Percentiles rank a stretch among this genome's conserved stretches.
Evolutionary conservation across 768 basidiomycete genomes (phyloP).

Genomic region (Podaxis mareebaensis): DNA sequence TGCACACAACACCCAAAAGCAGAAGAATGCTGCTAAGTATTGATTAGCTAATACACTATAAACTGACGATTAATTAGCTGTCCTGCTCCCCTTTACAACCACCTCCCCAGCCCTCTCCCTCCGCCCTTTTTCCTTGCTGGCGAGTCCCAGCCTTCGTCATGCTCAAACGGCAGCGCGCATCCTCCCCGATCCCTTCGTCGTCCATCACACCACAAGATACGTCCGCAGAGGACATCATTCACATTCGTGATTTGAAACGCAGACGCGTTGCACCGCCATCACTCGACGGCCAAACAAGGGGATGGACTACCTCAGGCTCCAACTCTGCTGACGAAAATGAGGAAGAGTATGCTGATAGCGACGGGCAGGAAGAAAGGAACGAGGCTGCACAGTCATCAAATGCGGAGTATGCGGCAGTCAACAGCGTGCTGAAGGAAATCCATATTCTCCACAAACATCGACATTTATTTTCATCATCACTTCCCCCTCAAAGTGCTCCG

Average conservation of each 20-base stretch:
- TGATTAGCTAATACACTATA: constrained; percentile 15
- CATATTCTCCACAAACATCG: constrained; percentile 71
- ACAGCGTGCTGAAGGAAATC: constrained; percentile 67
- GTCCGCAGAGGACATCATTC: constrained; percentile 25
- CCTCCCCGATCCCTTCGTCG: constrained; percentile 38
- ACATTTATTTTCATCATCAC: constrained; percentile 40
- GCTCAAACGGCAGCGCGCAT: constrained; percentile 55
- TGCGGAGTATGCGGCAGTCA: constrained; percentile 59
- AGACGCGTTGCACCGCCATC: constrained; percentile 52
- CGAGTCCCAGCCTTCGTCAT: constrained; percentile 27
- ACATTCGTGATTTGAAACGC: constrained; percentile 46
- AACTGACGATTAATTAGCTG: constrained; percentile 14
- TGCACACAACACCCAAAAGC: not conserved
- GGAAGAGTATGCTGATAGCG: constrained; percentile 28
- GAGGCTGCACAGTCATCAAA: constrained; percentile 16
- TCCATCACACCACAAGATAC: constrained; percentile 24
- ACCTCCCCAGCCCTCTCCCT: constrained; percentile 22
- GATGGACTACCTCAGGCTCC: constrained; percentile 35
- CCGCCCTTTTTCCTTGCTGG: constrained; percentile 1
- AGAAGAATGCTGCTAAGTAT: constrained; percentile 8
- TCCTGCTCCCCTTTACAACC: constrained; percentile 23
- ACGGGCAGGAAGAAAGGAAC: constrained; percentile 27
- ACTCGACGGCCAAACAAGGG: constrained; percentile 52
- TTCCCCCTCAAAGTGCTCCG: constrained; percentile 7
- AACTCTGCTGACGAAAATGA: constrained; percentile 33